Conservation (phyloP, 1,284 basidiomycete species). For the Uromyces viciae-fabae region DNA sequence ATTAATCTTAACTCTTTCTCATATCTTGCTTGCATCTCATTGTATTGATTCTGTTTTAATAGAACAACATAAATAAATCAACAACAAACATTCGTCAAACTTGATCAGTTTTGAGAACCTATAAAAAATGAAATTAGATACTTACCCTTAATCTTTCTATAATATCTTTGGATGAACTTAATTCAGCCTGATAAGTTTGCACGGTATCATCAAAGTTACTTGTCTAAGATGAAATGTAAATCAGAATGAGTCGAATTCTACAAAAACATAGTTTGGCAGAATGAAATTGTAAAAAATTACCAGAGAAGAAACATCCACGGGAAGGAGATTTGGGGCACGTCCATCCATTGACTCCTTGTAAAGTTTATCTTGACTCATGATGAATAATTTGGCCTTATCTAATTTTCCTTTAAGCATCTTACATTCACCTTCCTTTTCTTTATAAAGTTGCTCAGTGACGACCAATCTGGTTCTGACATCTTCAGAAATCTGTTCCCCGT, state of each 20-base stretch:
- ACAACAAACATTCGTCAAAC: too few relatives aligned
- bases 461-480: constrained; percentile 74
- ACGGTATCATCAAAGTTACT: constrained; percentile 31
- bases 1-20: constrained; percentile 37
- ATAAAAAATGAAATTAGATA: background rate
- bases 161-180: constrained; percentile 21
- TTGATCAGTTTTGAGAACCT: too few relatives aligned
- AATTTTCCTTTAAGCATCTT: constrained; percentile 74
- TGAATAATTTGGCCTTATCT: constrained; percentile 79
- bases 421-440: constrained; percentile 68
- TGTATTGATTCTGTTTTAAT: constrained; percentile 11
- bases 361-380: constrained; percentile 72
- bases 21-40: constrained; percentile 26
- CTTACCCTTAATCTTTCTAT: constrained; percentile 36
- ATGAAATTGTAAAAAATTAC: background rate
- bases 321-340: background rate
- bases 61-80: background rate
- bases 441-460: constrained; percentile 61
- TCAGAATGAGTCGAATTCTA: background rate
- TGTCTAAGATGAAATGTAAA: constrained; percentile 6
- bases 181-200: constrained; percentile 35
- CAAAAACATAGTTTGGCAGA: background rate
- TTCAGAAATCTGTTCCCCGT: constrained; percentile 71
- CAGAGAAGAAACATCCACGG: constrained; percentile 24
- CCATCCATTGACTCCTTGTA: constrained; percentile 17